Conservation (phyloP, 352 stramenopile genomes). For the Aphanomyces stellatus region DNA sequence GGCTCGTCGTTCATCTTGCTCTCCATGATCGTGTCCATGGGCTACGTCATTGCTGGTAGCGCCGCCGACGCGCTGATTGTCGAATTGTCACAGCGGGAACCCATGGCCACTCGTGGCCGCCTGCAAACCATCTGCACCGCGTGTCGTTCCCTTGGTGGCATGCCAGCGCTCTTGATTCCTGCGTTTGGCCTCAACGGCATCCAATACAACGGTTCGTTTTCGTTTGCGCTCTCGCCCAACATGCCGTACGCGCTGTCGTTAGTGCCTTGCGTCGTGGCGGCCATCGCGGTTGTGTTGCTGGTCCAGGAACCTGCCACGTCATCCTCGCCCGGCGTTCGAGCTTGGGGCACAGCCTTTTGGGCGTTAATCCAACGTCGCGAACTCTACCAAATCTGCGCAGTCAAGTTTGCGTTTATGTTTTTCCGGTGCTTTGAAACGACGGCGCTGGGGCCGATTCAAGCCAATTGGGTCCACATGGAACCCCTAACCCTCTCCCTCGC, state of each 20-base stretch:
- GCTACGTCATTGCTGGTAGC: conserved; percentile 61
- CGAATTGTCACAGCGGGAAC: conserved; percentile 56
- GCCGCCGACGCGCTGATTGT: conserved; percentile 62
- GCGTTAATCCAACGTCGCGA: background rate
- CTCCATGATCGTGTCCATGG: conserved; percentile 35
- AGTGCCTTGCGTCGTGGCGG: background rate
- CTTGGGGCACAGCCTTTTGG: conserved; percentile 2
- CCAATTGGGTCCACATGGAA: background rate
- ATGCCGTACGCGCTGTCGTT: background rate
- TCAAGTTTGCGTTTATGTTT: background rate
- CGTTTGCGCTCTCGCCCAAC: background rate
- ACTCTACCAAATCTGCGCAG: conserved; percentile 11
- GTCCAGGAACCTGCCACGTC: background rate
- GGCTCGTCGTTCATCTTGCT: conserved; percentile 23
- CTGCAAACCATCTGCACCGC: background rate
- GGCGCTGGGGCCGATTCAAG: background rate
- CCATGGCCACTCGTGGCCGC: conserved; percentile 45
- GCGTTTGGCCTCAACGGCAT: conserved; percentile 10
- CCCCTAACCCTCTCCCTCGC: background rate
- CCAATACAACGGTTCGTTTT: conserved; percentile 2
- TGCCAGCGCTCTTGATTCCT: background rate
- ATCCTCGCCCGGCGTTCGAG: background rate
- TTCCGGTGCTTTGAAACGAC: conserved; percentile 1
- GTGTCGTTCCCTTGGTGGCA: background rate
- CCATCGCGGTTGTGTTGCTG: background rate